Base-by-base conservation (phyloP, 108 stramenopile genomes). In the Pinguiococcus pyrenoidosus region DNA sequence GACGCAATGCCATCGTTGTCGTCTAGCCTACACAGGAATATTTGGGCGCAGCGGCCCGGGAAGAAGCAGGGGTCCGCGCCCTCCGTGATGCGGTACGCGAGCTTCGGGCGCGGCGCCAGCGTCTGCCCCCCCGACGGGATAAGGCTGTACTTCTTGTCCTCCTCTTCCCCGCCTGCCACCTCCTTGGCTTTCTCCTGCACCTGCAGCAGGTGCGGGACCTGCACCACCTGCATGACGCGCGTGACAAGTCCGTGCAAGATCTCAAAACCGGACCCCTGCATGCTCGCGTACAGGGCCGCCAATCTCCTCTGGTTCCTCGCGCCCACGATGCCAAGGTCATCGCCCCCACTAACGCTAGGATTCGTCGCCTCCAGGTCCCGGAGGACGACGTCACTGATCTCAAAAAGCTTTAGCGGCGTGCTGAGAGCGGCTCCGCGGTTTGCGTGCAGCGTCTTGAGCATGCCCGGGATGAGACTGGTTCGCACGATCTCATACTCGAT, bases 201-300 rank as follows among this genome's bases (percentile, higher is more conserved):
- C 44, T 36, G 6, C 35, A 7, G 2, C 35, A 7, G 27, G 28
- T 5, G 44, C 28, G 4, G 4, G 12, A 99, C 85, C 56, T 92
- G 87, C 5, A 82, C 78, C 32, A 90, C 60, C 37, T 80, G 71
- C 89, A 99, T 91, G 68, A 96, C 66, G 8, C 92, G 74, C 62
- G 96, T 93, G 12, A 91, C 88, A 33, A 96, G 68, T 29, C 97
- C 97, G 72, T 96, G 93, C 44, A 99, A 85, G 37, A 88, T 81
- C 65, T 95, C 97, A 67, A 99, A 96, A n/a, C 92, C 92, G 9
- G 89, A 78, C n/a, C n/a, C 51, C 3, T 87, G 88, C 12, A 79
- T 84, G 32, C 92, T 89, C 20, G 90, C 78, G 57, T 92, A 92
- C 3, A 85, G 73, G 37, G 89, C 92, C 37, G 79, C 85, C 20